Evolutionary conservation across 192 early-diverging fungal species (phyloP).

Genomic region (Gigaspora rosea): DNA sequence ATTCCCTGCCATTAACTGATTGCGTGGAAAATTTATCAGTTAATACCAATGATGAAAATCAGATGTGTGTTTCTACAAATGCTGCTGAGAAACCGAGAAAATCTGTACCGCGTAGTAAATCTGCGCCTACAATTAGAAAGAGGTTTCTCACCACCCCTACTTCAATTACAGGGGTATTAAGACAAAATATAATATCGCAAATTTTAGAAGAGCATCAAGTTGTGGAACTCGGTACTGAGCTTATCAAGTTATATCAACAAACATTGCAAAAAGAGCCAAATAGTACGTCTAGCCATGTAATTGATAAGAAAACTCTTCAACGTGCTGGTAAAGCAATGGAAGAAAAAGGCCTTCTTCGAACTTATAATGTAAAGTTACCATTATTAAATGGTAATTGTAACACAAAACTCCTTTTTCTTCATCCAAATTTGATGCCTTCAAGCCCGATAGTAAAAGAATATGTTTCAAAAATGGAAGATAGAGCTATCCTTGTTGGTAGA

Average conservation of each 20-base stretch:
- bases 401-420: slow-evolving; percentile 49
- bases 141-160: not conserved
- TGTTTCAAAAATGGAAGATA: slow-evolving; percentile 42
- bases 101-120: not conserved
- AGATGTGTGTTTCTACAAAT: too few species aligned
- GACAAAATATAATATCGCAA: slow-evolving; percentile 35
- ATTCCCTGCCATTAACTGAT: too few species aligned
- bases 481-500: slow-evolving; percentile 41
- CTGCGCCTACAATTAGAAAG: not conserved
- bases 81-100: not conserved
- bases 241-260: slow-evolving; percentile 40
- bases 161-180: slow-evolving; percentile 2
- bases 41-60: too few species aligned
- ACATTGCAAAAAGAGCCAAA: slow-evolving; percentile 20
- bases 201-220: slow-evolving; percentile 44
- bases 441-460: slow-evolving; percentile 48
- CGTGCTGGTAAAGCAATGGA: slow-evolving; percentile 50
- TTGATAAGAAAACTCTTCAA: slow-evolving; percentile 59
- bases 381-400: slow-evolving; percentile 44
- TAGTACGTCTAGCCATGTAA: slow-evolving; percentile 37
- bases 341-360: slow-evolving; percentile 44
- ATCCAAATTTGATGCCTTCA: slow-evolving; percentile 39
- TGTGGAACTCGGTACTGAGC: slow-evolving; percentile 36
- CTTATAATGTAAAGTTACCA: slow-evolving; percentile 46
- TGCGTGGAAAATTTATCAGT: too few species aligned